phyloP scores from a whole-genome alignment of 2,329 filamentous ascomycete species.

The Talaromyces sp. region DNA sequence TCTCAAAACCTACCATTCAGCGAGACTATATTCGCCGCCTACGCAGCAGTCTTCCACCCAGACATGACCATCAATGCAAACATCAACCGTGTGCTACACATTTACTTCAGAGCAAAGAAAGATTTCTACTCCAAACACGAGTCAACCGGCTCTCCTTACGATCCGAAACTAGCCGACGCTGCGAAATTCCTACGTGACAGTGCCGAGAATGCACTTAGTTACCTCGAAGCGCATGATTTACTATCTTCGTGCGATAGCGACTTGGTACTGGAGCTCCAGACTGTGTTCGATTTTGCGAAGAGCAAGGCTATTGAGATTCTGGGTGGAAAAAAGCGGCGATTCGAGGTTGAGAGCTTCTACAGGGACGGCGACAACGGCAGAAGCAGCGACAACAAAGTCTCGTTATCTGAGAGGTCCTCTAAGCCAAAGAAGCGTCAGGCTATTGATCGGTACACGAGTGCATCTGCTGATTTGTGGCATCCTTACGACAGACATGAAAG shows the following conservation, averaged over 20 bases:
- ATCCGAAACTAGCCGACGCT: constrained; percentile 25
- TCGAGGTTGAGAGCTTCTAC: constrained; percentile 25
- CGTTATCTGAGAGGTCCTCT: background rate
- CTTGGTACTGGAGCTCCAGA: constrained; percentile 28
- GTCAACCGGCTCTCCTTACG: background rate
- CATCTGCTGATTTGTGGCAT: background rate
- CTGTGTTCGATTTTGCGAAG: constrained; percentile 33
- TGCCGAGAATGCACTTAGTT: constrained; percentile 40
- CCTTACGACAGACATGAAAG: background rate
- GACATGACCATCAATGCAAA: constrained; percentile 21
- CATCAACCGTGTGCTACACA: constrained; percentile 26
- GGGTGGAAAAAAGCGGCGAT: constrained; percentile 40
- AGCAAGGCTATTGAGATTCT: constrained; percentile 35
- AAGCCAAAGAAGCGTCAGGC: background rate
- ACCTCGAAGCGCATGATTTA: constrained; percentile 31
- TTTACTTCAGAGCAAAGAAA: constrained; percentile 36
- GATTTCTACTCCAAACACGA: constrained; percentile 33
- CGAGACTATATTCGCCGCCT: background rate
- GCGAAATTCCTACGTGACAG: constrained; percentile 45
- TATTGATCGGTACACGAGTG: constrained; percentile 7
- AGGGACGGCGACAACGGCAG: background rate
- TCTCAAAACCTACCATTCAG: constrained; percentile 5
- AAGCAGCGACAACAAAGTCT: background rate
- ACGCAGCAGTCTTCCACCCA: constrained; percentile 5
- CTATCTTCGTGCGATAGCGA: constrained; percentile 18